Evolutionary conservation across 31 red algal species (phyloP), one percentile per base, ranked within the genome.

Genomic region (Endocladia muricata): DNA sequence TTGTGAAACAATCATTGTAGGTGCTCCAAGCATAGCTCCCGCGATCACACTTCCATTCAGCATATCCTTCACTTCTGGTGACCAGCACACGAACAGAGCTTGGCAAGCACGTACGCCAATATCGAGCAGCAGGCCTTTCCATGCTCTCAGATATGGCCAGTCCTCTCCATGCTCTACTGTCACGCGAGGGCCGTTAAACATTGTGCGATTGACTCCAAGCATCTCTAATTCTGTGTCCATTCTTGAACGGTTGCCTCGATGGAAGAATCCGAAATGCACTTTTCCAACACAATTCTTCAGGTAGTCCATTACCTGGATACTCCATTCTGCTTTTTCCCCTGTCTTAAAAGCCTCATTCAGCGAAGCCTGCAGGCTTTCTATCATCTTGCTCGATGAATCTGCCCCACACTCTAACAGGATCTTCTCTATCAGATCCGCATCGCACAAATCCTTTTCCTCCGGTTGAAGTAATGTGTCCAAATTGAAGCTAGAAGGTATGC

Each of bases 221-320:
- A 21, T 29, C 7, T n/a, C 31, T 21, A 76, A 4, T 37, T 76
- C 72, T 29, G 17, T 19, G 23, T 23, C 37, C 72, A 76, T 25
- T 37, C 72, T 56, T 15, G 23, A 23, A 13, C 51, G 49, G 26
- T 34, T 76, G 56, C 72, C 72, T 3, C 19, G 5, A 54, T 76
- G 51, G 22, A 76, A 76, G 19, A 76, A 36, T 23, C 72, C 72
- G 41, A 59, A 60, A 36, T 60, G 23, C 23, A 76, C 48, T 23
- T 30, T 25, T n/a, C 38, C n/a, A 35, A n/a, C 30, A 37, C 37
- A 56, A 15, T n/a, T 11, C 72, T 76, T 57, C 51, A 76, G 33
- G 23, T 26, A 21, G 5, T 36, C 26, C n/a, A 76, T 19, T 3
- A 76, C 11, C 6, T 56, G 51, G 4, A 25, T 33, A 36, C 60